Evolutionary conservation across 345 rosid genomes (phyloP), one percentile per base, ranked within the genome.

Genomic region (Linum lewisii): DNA sequence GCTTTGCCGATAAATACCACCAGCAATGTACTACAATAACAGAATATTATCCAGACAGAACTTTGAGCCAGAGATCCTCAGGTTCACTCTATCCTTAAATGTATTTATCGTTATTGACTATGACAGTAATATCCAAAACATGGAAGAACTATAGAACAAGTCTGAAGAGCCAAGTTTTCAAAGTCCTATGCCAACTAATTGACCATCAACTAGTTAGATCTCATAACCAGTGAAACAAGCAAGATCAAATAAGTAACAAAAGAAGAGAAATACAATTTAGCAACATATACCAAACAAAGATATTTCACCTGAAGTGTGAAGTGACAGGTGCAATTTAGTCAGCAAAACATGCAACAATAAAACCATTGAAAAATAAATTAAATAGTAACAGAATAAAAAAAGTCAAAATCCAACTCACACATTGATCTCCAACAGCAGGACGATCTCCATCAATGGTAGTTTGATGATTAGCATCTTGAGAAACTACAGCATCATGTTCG

Each of bases 321-420:
- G 44, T 49, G 36, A 55, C 59, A 42, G 18, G 47, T 42, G 47
- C 47, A 42, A 42, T 4, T 7, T 42, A 42, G 47, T 42, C 47
- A 42, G 47, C 13, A 16, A 16, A 42, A 42, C 18, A 42, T 3
- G 47, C 47, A 42, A 3, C 23, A 52, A 52, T 52, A 2, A 9
- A 52, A 20, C 7, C 14, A 57, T 47, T 20, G 45, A 7, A 55
- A 62, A 45, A 44, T 38, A 57, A 65, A 18, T 37, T 55, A 69
- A 37, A 32, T 5, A n/a, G 8, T 1, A 52, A 60, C 22, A 16
- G 19, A 26, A 26, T 37, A 3, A 58, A 18, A 15, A 57, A 26
- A 44, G 4, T 7, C 24, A 10, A 9, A 5, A 20, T 7, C 32
- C 38, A 57, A 77, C 87, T 79, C 84, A 84, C 97, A 58, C 56